Conservation (phyloP, 805 yeast species). For the Peterozyma xylosa region DNA sequence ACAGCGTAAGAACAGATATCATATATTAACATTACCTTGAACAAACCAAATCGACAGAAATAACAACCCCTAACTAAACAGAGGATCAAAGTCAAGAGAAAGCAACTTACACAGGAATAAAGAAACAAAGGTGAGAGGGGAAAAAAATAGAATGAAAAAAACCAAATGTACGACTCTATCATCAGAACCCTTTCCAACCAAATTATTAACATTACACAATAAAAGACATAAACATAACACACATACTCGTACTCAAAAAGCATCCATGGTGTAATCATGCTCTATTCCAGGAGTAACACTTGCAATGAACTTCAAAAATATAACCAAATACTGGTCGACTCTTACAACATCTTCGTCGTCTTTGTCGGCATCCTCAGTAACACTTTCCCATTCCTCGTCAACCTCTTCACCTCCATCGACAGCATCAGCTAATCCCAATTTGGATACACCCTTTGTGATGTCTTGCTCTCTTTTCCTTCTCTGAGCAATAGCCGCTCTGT, state of each 20-base stretch:
- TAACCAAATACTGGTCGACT: slow-evolving; percentile 85
- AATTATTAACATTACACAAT: background rate
- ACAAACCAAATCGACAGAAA: too few species aligned
- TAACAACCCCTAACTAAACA: background rate
- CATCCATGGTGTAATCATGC: slow-evolving; percentile 98
- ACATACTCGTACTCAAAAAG: slow-evolving; percentile 34
- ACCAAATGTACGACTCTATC: too few species aligned
- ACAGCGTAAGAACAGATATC: background rate
- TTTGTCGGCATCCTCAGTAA: slow-evolving; percentile 26
- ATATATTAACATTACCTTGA: background rate
- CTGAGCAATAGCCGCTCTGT: slow-evolving; percentile 52
- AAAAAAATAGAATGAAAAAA: too few species aligned
- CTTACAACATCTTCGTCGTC: slow-evolving; percentile 46
- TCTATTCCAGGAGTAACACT: slow-evolving; percentile 98
- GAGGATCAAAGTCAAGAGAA: background rate
- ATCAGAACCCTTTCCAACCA: background rate
- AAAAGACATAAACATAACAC: background rate
- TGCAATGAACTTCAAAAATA: slow-evolving; percentile 88
- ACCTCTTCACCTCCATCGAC: slow-evolving; percentile 16
- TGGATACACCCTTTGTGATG: slow-evolving; percentile 34
- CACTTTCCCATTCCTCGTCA: slow-evolving; percentile 54
- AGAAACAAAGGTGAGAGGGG: background rate
- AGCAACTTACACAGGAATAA: background rate
- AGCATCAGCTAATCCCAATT: slow-evolving; percentile 36
- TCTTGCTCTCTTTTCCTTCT: slow-evolving; percentile 23